Evolutionary conservation across 805 yeast genomes (phyloP), one percentile per base, ranked within the genome.

Genomic region (Candida dajiaensis): DNA sequence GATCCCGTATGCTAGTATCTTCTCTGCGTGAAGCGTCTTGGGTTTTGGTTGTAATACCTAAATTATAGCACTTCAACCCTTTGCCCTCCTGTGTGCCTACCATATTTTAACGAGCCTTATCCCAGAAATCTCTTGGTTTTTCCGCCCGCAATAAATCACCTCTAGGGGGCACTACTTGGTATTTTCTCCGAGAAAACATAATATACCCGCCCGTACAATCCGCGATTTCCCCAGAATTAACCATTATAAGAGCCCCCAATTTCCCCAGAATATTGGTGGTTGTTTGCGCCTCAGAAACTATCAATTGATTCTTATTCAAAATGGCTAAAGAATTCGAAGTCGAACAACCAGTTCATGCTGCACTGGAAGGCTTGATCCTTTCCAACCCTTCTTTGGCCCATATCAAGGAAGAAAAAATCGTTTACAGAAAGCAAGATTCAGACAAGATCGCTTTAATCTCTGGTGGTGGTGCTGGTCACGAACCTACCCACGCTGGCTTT

Each of bases 381-480:
- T 56, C 68, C 6, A 65, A 70, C 45, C 73, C 73, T 16, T 61
- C 67, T 3, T 53, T 70, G 15, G 58, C 68, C 2, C 52, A 68
- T 16, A 56, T 69, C 26, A 64, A 64, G 23, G 62, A 63, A 21
- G 74, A 70, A 46, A 70, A 68, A 43, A 53, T 71, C 11, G 53
- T 70, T 18, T 67, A 60, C 42, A 63, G 74, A 44, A 54, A 59
- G 25, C 58, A 54, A 23, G 45, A 54, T 28, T 50, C 67, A 45
- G 67, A 72, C 23, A 84, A 86, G 57, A 85, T 89, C 39, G 77
- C 87, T 6, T 59, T 90, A 42, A 68, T 90, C 23, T 81, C 96
- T 29, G 97, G 97, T 49, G 98, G 98, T 46, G 97, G 97, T 23
- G 81, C 90, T 13, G 98, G 98, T 41, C 98, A 90, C 61, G 98